Evolutionary conservation across 176 grass and related monocot genomes (phyloP), one percentile per base, ranked within the genome.

Genomic region (Aegilops umbellulata): DNA sequence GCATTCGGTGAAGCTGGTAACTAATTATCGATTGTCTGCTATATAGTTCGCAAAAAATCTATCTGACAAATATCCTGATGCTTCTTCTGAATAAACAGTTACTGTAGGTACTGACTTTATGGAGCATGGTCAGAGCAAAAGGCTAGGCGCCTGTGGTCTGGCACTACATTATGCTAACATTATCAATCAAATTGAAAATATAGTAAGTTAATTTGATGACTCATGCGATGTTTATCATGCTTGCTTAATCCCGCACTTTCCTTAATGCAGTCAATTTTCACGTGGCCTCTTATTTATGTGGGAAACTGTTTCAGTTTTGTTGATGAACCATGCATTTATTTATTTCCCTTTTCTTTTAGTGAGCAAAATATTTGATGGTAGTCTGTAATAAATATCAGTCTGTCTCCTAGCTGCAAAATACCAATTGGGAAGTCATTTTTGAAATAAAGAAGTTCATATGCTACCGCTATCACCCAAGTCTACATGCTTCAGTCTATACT

Each of bases 151-250:
- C 31, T 94, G 88, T 57, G 97, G 97, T 90, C 88, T 98, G 42
- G 90, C 97, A 80, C 86, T 98, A 78, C 97, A 98, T 90, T 98
- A 98, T 86, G 97, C 97, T 64, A 98, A 98, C 77, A 91, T 98
- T 49, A 92, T 98, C 80, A 98, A 96, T 38, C 97, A 98, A 76
- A 98, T 98, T 86, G 92, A 98, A 80, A 98, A 92, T 31, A 96
- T 98, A 80, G 96, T 98, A 94, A 98, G 96, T 92, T 83, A 68
- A 73, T 85, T 61, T 81, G 63, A 74, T 0, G 27, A 61, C 13
- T 35, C 36, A 85, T 39, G 16, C 34, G 3, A 46, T 80, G 2
- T 75, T 74, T 76, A 10, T 69, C 47, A 1, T 74, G 8, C 41
- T 4, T 78, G 20, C 20, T 73, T 24, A 22, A 47, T 83, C 5